Conservation (phyloP, 2,329 filamentous ascomycete species). For the Furcasterigmium sp. region DNA sequence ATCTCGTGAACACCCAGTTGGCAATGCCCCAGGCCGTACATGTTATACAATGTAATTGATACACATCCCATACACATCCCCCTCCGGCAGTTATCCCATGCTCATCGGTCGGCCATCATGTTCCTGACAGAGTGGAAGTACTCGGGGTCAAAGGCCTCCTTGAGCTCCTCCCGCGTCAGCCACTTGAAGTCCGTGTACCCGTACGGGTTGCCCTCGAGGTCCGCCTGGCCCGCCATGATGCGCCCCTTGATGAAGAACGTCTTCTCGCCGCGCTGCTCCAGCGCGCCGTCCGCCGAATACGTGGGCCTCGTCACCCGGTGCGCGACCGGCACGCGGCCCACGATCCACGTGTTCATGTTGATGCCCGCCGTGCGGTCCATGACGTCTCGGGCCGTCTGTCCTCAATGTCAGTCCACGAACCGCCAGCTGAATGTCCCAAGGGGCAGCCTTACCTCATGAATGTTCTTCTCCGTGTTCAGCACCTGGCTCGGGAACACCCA, state of each 20-base stretch:
- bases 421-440: too few species aligned
- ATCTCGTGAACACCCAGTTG: too few species aligned
- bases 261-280: conserved; percentile 62
- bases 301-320: conserved; percentile 59
- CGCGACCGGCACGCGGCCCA: conserved; percentile 84
- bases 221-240: conserved; percentile 94
- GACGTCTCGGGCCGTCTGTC: conserved; percentile 74
- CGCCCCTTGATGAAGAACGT: conserved; percentile 94
- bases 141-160: conserved; percentile 50
- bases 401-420: not conserved
- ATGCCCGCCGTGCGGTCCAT: conserved; percentile 72
- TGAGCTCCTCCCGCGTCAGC: conserved; percentile 85
- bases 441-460: conserved; percentile 69
- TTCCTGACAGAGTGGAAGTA: conserved; percentile 76
- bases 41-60: not conserved
- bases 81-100: not conserved
- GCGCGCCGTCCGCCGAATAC: conserved; percentile 34
- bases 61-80: not conserved
- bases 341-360: conserved; percentile 99
- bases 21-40: not conserved
- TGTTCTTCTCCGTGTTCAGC: conserved; percentile 64
- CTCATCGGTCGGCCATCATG: conserved; percentile 75
- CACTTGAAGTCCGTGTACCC: conserved; percentile 83
- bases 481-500: conserved; percentile 81
- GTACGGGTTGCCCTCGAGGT: conserved; percentile 66